A percentile compares a stretch with the other conserved stretches of the same genome.
These are phyloP conservation scores for Pistacia integerrima DNA, from an alignment of 345 rosid species.

Conservation along the genomic window DNA sequence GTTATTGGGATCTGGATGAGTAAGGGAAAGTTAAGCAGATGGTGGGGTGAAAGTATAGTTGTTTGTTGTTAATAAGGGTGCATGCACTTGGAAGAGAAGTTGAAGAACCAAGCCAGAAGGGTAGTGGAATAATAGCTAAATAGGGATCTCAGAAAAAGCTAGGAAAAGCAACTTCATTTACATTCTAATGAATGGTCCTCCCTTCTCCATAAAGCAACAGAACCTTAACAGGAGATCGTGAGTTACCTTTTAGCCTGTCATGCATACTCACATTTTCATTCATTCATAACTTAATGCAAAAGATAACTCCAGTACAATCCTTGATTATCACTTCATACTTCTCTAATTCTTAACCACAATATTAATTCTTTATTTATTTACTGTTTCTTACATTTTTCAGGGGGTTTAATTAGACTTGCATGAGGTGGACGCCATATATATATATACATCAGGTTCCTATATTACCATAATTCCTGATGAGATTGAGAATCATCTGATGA, in stretches of 20 bases:
- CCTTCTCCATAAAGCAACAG: conserved; percentile 6
- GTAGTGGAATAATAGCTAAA: background rate
- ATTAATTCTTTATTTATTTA: no score
- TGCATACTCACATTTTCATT: background rate
- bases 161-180: background rate
- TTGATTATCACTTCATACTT: no score
- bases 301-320: background rate
- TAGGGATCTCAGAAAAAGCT: background rate
- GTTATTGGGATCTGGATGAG: no score
- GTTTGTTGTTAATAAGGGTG: no score
- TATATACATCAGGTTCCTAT: no score
- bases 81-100: background rate
- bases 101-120: conserved; percentile 5
- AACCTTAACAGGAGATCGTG: background rate
- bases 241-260: conserved; percentile 27
- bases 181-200: conserved; percentile 9
- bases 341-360: no score
- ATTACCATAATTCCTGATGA: no score
- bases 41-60: background rate
- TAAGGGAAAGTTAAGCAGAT: background rate
- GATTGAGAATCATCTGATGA: no score
- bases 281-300: background rate
- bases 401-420: no score
- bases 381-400: no score
- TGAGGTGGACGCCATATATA: no score